Evolutionary conservation across 2,329 filamentous ascomycete genomes (phyloP), one percentile per base, ranked within the genome.

Genomic region (Capronia coronata): DNA sequence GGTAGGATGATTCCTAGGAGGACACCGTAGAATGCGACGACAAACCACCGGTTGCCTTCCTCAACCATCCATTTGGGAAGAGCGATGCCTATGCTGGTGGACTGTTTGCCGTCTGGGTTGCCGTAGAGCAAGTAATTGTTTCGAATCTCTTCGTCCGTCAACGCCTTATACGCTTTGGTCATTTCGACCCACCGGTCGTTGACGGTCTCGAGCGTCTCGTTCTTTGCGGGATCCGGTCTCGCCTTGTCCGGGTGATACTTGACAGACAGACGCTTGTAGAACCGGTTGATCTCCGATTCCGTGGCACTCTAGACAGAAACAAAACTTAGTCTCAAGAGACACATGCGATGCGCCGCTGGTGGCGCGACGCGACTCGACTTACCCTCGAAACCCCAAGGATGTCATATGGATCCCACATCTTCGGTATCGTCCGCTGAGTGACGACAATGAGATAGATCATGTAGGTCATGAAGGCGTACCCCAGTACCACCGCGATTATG

Each of bases 111-210:
- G 66, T 98, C 93, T 5, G 93, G 93, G 68, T 98, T 89, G 48
- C 93, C 93, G 63, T 86, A 98, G 68, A 94, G 86, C 46, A 95
- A 83, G 69, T 87, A 98, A 74, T 98, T 98, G 71, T 94, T 94
- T 64, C 93, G 86, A 54, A 97, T 79, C 35, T 97, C 93, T 71
- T 98, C 94, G 65, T 98, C 93, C 3, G 94, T 98, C 42, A 98
- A 79, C 2, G 93, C 86, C 71, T 98, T 95, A 78, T 96, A 98
- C 5, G 93, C 93, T 74, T 98, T 98, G 60, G 88, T 93, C 62
- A 97, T 80, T 64, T 97, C 90, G 49, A 97, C 89, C 72, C 93
- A 98, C 67, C 83, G 78, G 52, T 90, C 78, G 69, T 93, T 98
- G 61, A 97, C 78, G 14, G 74, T 77, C 60, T 97, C 89, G 48